phyloP scores from a whole-genome alignment of 371 early-diverging fungal genomes.

The Apophysomyces elegans region DNA sequence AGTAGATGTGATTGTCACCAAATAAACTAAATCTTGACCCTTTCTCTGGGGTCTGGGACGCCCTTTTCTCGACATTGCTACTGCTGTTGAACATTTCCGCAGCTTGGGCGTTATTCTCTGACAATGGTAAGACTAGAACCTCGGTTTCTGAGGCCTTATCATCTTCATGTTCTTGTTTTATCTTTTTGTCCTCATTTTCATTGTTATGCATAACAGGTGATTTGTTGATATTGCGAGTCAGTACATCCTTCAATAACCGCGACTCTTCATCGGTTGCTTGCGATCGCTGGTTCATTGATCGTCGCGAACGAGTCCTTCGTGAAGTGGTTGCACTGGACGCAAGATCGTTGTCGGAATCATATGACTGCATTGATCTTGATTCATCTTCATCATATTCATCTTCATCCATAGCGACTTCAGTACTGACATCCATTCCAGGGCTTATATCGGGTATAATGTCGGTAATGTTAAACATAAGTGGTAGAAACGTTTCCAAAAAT shows the following conservation, averaged over 20 bases:
- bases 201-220: background rate
- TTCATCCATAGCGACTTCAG: slow-evolving; percentile 8
- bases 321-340: slow-evolving; percentile 58
- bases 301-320: slow-evolving; percentile 86
- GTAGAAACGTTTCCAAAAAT: slow-evolving; percentile 77
- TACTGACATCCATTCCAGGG: slow-evolving; percentile 4
- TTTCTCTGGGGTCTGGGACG: background rate
- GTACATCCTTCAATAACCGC: slow-evolving; percentile 39
- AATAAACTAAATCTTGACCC: background rate
- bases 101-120: background rate
- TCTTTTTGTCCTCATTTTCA: slow-evolving; percentile 11
- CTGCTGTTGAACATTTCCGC: background rate
- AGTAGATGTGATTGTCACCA: background rate
- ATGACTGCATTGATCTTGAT: slow-evolving; percentile 14
- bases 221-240: slow-evolving; percentile 21
- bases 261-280: slow-evolving; percentile 89
- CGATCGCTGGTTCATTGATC: slow-evolving; percentile 57
- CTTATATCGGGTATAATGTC: background rate
- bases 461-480: slow-evolving; percentile 69
- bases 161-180: background rate
- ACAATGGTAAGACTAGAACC: background rate
- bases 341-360: slow-evolving; percentile 15
- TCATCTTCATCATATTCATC: slow-evolving; percentile 15
- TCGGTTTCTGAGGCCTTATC: background rate
- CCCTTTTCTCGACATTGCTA: background rate